Base-by-base conservation (phyloP, 371 early-diverging fungal genomes). In the Batrachochytrium dendrobatidis region DNA sequence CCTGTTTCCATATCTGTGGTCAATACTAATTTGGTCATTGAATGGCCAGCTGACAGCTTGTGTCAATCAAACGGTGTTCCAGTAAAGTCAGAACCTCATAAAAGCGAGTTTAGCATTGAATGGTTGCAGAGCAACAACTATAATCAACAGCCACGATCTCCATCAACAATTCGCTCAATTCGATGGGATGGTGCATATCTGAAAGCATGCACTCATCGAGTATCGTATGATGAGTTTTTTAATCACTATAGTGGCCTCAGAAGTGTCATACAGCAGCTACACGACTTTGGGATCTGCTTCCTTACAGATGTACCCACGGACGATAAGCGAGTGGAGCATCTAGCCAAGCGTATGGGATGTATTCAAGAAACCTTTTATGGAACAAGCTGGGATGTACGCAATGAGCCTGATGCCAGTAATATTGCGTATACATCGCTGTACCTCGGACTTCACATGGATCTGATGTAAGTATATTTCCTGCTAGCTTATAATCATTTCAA, bases 371-470 rank as follows among this genome's bases (percentile, higher is more conserved):
- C 91, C 0, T 90, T 93, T 64, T 93, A 93, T 72, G 92, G 92
- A 4, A 64, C 72, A 15, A 81, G 82, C 34, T 92, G 89, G 83
- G 84, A 93, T 72, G 94, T 93, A 34, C 85, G 84, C 65, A 86
- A 82, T 34, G 76, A 85, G 7, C 85, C 85, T 3, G 72, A 88
- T 45, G 84, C 90, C 18, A 86, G 82, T 60, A 93, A 93, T 68
- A 88, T 93, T 65, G 94, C 94, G 12, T 93, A 93, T 61, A 92
- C 94, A 0, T 75, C 77, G 57, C 69, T 92, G 30, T 82, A 85
- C 61, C 78, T 93, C 17, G 91, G 90, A 1, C 81, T 90, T 55
- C 94, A 93, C 67, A 92, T 92, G 94, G 94, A 93, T 78, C 74
- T 93, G 53, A 74, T 91, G 91, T 89, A 80, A 72, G 81, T 63